phyloP scores from a whole-genome alignment of 441 rosid species.

The Lepidium campestre region DNA sequence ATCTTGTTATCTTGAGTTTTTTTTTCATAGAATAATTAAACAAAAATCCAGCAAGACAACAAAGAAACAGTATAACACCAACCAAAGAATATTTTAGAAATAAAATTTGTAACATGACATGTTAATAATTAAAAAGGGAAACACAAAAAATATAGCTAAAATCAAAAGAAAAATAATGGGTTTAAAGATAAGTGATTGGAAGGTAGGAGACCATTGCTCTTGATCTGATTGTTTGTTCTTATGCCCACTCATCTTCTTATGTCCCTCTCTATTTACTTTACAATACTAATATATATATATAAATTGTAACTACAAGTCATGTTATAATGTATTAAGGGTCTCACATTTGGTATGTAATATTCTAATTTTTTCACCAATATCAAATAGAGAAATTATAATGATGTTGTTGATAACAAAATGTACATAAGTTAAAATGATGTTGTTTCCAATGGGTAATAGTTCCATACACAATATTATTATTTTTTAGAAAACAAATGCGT shows the following conservation, averaged over 20 bases:
- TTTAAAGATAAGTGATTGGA: slow-evolving; percentile 30
- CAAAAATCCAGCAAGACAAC: slow-evolving; percentile 11
- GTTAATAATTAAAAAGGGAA: slow-evolving; percentile 8
- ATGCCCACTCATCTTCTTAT: slow-evolving; percentile 7
- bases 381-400: too few relatives aligned
- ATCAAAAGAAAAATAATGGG: slow-evolving; percentile 16
- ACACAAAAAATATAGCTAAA: background rate
- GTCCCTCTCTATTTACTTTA: slow-evolving; percentile 6
- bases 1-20: slow-evolving; percentile 8
- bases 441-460: too few relatives aligned
- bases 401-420: too few relatives aligned
- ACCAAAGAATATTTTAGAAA: slow-evolving; percentile 8
- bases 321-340: background rate
- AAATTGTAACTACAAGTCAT: background rate
- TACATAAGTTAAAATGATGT: too few relatives aligned
- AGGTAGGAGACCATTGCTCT: slow-evolving; percentile 26
- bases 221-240: slow-evolving; percentile 12
- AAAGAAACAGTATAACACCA: slow-evolving; percentile 13
- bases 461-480: too few relatives aligned
- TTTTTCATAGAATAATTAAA: background rate
- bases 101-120: slow-evolving; percentile 7
- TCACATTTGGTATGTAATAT: background rate
- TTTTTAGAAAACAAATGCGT: too few relatives aligned
- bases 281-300: background rate
- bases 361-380: background rate